Evolutionary conservation across 306 rosid species (phyloP).

Genomic region (Begonia peltatifolia): DNA sequence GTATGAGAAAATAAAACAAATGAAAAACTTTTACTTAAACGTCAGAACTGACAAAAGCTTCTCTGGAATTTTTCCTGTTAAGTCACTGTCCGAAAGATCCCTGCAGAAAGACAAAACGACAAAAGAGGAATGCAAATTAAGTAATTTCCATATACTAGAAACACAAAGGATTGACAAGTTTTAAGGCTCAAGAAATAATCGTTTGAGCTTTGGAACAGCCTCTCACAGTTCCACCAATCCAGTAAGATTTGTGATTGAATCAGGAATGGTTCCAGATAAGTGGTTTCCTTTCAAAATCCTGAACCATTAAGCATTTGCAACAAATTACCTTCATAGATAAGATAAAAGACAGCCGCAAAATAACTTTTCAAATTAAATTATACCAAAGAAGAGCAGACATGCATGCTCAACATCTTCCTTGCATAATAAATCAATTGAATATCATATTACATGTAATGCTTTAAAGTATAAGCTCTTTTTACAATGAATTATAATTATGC

Average conservation of each 20-base stretch:
- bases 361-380: no score
- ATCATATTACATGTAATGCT: no score
- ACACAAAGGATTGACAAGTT: constrained; percentile 1
- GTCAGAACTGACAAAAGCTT: constrained; percentile 47
- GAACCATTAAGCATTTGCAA: constrained; percentile 11
- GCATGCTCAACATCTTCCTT: no score
- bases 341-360: no score
- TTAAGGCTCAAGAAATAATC: constrained; percentile 5
- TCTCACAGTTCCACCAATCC: constrained; percentile 30
- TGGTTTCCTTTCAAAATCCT: constrained; percentile 32
- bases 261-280: constrained; percentile 32
- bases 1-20: neutral
- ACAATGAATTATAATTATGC: no score
- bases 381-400: no score
- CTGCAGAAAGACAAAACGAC: constrained; percentile 23
- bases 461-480: no score
- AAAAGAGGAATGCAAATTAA: constrained; percentile 11
- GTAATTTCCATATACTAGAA: neutral
- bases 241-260: constrained; percentile 21
- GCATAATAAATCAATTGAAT: no score
- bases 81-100: constrained; percentile 69
- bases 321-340: no score
- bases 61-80: constrained; percentile 59
- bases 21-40: constrained; percentile 38
- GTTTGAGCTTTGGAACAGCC: constrained; percentile 4